These are phyloP conservation scores for Talaromyces sp. DNA, from an alignment of 2,329 filamentous ascomycete genomes.

Conservation along the genomic window DNA sequence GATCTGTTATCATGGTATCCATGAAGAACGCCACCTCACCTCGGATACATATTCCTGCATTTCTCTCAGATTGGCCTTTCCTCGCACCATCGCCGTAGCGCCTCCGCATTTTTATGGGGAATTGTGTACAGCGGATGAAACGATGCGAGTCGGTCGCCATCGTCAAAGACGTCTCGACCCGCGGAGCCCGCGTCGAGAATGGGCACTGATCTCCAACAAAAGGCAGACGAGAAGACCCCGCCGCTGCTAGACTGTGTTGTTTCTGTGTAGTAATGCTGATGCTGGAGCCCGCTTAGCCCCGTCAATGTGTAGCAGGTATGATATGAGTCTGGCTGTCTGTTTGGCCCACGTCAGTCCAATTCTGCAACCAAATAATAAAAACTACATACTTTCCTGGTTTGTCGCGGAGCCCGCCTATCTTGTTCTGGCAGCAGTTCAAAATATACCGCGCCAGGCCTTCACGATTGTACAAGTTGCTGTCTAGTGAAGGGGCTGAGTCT, in stretches of 20 bases:
- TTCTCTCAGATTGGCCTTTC: slow-evolving; percentile 10
- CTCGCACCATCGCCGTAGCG: slow-evolving; percentile 61
- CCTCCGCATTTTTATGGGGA: slow-evolving; percentile 63
- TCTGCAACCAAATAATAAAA: background rate
- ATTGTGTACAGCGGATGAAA: slow-evolving; percentile 85
- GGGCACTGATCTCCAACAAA: slow-evolving; percentile 36
- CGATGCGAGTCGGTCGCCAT: slow-evolving; percentile 59
- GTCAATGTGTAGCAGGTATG: slow-evolving; percentile 89
- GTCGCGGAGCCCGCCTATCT: slow-evolving; percentile 79
- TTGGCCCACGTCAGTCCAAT: background rate
- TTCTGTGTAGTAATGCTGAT: slow-evolving; percentile 50
- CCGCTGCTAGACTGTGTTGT: slow-evolving; percentile 17
- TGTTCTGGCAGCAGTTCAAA: slow-evolving; percentile 75
- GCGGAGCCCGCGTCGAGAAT: slow-evolving; percentile 62
- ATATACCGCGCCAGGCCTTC: slow-evolving; percentile 87
- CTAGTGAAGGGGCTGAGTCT: slow-evolving; percentile 17
- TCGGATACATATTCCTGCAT: background rate
- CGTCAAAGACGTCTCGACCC: slow-evolving; percentile 21
- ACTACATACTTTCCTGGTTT: slow-evolving; percentile 78
- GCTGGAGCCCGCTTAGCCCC: slow-evolving; percentile 76
- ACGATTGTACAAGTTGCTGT: slow-evolving; percentile 61
- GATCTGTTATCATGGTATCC: background rate
- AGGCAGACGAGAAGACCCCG: slow-evolving; percentile 29
- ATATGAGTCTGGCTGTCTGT: slow-evolving; percentile 77
- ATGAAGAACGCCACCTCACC: background rate